These are phyloP conservation scores for Kockovaella imperatae DNA, from an alignment of 768 basidiomycete species.

Conservation along the genomic window DNA sequence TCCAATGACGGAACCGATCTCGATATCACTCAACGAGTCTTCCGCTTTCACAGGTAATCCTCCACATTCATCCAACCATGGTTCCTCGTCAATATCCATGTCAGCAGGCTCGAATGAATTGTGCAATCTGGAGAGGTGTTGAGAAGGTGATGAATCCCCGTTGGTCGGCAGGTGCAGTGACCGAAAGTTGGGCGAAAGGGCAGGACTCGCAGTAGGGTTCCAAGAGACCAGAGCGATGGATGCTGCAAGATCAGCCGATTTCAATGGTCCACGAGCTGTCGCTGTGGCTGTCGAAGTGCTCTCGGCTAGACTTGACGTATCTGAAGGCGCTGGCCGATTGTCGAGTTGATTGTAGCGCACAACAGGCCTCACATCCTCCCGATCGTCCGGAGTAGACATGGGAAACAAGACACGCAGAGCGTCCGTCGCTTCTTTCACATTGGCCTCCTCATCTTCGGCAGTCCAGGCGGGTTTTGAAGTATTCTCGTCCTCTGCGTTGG, in stretches of 20 bases:
- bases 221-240: slow-evolving; percentile 11
- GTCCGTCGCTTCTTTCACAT: slow-evolving; percentile 36
- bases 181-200: slow-evolving; percentile 14
- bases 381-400: slow-evolving; percentile 17
- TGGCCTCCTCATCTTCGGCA: slow-evolving; percentile 28
- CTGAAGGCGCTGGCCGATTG: slow-evolving; percentile 15
- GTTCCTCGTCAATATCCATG: slow-evolving; percentile 27
- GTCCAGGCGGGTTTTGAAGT: slow-evolving; percentile 12
- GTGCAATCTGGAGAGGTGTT: slow-evolving; percentile 20
- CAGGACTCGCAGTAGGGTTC: slow-evolving; percentile 21
- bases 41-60: slow-evolving; percentile 33
- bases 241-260: neutral
- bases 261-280: neutral
- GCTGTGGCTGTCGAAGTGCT: neutral
- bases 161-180: slow-evolving; percentile 8
- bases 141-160: slow-evolving; percentile 26
- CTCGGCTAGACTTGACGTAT: slow-evolving; percentile 13
- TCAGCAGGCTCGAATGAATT: slow-evolving; percentile 22
- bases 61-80: slow-evolving; percentile 30
- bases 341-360: slow-evolving; percentile 25
- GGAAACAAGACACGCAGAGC: slow-evolving; percentile 33
- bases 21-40: slow-evolving; percentile 26
- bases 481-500: slow-evolving; percentile 13
- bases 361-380: slow-evolving; percentile 5
- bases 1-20: slow-evolving; percentile 20